Evolutionary conservation across 208 protist genomes (phyloP), one percentile per base, ranked within the genome.

Genomic region (Acanthamoeba sp.): DNA sequence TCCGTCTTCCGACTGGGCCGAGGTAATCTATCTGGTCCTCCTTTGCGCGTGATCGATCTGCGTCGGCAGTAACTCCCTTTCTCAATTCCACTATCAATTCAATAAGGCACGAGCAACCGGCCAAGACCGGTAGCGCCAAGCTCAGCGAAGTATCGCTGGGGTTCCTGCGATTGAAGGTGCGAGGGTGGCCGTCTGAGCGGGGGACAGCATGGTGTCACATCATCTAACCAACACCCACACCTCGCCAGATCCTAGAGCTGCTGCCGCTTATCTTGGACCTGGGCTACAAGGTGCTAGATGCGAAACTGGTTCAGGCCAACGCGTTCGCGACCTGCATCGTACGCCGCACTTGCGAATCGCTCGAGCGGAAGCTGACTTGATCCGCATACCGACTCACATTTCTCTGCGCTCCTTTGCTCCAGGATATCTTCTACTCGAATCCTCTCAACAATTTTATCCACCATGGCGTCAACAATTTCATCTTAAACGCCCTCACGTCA

Each of bases 401-500:
- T 22, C 20, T 22, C 55, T n/a, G 10, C 29, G 62, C 29, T 20
- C 29, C 0, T 62, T 20, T 22, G 14, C 55, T 1, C 55, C 66
- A 76, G 66, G 66, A 76, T 10, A 29, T 76, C 22, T 76, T 76
- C 66, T 76, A 76, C 66, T 29, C 66, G 29, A 76, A 76, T 76
- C 66, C 66, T 0, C 20, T 76, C 29, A 76, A 76, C 66, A 76
- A 76, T 38, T 76, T 76, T 38, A 76, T 76, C 66, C 66, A 76
- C 66, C 36, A 34, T 10, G 66, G 29, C 36, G 66, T 76, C n/a
- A 76, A 34, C 66, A 76, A 76, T 29, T 76, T 76, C 66, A 24
- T 76, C 36, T 0, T 76, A 10, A n/a, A 16, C 0, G 66, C 66
- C 20, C 66, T 76, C 36, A 10, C 7, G 7, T 40, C 66, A n/a